Evolutionary conservation across 495 filamentous ascomycete species (phyloP).

Genomic region (Penicillium salamii): DNA sequence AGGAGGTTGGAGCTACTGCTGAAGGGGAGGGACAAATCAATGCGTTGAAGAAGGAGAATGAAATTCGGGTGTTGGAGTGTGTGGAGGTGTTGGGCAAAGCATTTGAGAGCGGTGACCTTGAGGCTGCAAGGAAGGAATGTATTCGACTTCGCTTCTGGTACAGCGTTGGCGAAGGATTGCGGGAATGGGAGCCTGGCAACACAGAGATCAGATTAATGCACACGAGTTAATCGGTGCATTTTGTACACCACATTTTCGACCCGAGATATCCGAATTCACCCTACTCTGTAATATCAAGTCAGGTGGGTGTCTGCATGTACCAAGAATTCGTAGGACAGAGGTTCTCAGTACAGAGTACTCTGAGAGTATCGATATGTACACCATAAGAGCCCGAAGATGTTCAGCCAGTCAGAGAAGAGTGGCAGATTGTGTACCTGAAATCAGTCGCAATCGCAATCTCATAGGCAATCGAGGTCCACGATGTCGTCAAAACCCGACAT

Average conservation of each 20-base stretch:
- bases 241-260: too few relatives aligned
- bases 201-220: constrained; percentile 65
- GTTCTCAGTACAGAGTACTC: too few relatives aligned
- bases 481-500: too few relatives aligned
- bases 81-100: constrained; percentile 56
- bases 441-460: too few relatives aligned
- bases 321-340: too few relatives aligned
- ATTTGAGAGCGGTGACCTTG: constrained; percentile 66
- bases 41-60: constrained; percentile 62
- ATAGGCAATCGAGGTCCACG: too few relatives aligned
- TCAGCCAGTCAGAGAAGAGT: neutral
- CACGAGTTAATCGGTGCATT: constrained; percentile 12
- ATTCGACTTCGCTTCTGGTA: constrained; percentile 87
- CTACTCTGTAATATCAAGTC: neutral
- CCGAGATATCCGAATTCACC: neutral
- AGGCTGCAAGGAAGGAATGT: constrained; percentile 64
- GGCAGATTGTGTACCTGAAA: too few relatives aligned
- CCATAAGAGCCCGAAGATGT: neutral
- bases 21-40: constrained; percentile 61
- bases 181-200: constrained; percentile 76
- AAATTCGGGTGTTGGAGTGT: constrained; percentile 57
- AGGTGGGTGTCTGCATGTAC: neutral
- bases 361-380: too few relatives aligned
- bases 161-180: constrained; percentile 77
- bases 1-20: constrained; percentile 54